Evolutionary conservation across 768 basidiomycete species (phyloP).

Genomic region (Suillus discolor): DNA sequence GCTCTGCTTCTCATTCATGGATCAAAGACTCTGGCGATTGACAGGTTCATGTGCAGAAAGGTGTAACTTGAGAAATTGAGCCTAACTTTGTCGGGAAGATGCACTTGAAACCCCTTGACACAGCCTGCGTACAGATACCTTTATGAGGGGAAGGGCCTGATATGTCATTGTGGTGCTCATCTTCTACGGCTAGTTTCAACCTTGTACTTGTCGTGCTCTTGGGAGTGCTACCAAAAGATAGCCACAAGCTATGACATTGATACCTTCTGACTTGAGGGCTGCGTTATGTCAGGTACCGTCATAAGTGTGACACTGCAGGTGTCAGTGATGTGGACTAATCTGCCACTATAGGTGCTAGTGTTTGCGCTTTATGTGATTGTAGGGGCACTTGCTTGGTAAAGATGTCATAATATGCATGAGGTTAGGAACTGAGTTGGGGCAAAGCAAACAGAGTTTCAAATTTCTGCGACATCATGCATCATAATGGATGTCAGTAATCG

Average conservation of each 20-base stretch:
- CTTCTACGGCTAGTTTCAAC: constrained; percentile 82
- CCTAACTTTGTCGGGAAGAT: constrained; percentile 64
- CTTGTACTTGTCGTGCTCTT: constrained; percentile 30
- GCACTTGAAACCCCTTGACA: constrained; percentile 36
- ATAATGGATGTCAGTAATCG: too few species aligned
- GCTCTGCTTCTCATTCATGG: constrained; percentile 86
- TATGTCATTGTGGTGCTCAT: constrained; percentile 46
- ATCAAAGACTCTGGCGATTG: constrained; percentile 35
- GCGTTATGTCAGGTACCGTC: neutral
- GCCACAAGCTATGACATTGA: neutral
- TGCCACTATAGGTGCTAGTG: neutral
- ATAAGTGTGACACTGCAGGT: neutral
- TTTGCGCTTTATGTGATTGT: neutral
- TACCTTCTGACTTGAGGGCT: neutral
- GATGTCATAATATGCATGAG: too few species aligned
- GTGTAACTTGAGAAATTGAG: constrained; percentile 67
- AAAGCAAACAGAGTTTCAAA: too few species aligned
- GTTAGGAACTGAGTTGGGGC: neutral
- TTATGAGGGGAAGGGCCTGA: neutral
- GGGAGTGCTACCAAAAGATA: neutral
- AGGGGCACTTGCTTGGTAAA: too few species aligned
- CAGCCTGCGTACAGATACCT: neutral
- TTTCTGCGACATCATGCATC: too few species aligned
- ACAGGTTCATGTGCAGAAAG: constrained; percentile 84
- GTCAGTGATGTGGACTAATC: neutral